phyloP scores from a whole-genome alignment of 257 asterid species.

The Gentiana straminea region DNA sequence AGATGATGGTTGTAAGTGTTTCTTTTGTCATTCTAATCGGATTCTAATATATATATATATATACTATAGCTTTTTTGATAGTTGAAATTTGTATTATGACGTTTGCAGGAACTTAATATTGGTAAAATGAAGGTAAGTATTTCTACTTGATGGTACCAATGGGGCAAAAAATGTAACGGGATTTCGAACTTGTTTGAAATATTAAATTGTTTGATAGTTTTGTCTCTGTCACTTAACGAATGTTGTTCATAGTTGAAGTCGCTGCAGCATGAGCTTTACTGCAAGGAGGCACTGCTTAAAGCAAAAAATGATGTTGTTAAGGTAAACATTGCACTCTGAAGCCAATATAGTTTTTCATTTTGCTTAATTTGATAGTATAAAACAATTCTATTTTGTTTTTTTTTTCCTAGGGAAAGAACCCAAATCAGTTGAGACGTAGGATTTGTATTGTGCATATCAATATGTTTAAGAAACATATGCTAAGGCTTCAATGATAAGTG shows the following conservation, averaged over 20 bases:
- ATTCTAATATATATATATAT: too few relatives aligned
- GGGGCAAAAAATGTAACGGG: too few relatives aligned
- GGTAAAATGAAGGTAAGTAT: conserved; percentile 58
- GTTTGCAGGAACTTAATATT: conserved; percentile 62
- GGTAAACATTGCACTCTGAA: conserved; percentile 1
- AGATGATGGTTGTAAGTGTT: conserved; percentile 54
- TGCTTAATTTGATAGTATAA: too few relatives aligned
- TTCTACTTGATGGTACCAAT: neutral
- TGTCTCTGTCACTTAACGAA: neutral
- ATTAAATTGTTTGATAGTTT: neutral
- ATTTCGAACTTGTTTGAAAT: neutral
- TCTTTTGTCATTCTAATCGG: neutral
- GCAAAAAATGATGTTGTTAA: conserved; percentile 29
- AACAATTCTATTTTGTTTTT: too few relatives aligned
- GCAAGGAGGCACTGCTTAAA: conserved; percentile 68
- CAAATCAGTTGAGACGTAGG: too few relatives aligned
- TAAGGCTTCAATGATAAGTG: too few relatives aligned
- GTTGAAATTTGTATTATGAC: conserved; percentile 4
- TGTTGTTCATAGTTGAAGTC: conserved; percentile 42
- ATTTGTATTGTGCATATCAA: too few relatives aligned
- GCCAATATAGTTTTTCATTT: too few relatives aligned
- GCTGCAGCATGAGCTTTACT: conserved; percentile 61
- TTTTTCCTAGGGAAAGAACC: too few relatives aligned
- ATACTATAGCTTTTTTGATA: too few relatives aligned
- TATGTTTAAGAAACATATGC: too few relatives aligned